Base-by-base conservation (phyloP, 805 yeast genomes). In the Starmerella scarabaei region DNA sequence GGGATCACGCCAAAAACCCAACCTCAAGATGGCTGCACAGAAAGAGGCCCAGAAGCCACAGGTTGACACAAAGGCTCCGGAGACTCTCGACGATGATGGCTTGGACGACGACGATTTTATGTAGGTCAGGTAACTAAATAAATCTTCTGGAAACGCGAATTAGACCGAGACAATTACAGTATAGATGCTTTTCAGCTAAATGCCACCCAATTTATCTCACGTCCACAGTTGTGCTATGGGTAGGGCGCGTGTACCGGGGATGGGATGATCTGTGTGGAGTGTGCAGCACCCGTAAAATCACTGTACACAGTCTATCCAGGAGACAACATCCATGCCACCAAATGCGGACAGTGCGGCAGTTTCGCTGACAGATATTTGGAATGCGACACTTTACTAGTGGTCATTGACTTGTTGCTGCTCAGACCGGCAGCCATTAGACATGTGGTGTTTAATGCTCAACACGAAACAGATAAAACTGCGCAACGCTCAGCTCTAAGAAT, bases 1-100 rank as follows among this genome's bases (percentile, higher is more conserved):
- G 29, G 95, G 95, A 58, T 93, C 94, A 63, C 85, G 86, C 72
- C 80, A 80, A 74, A 88, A 86, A 74, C 94, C 84, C 43, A 80
- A 80, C 62, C 79, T 82, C 42, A 71, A 75, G 41, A 72, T 69
- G 50, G 79, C 83, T 32, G 76, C 77, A 44, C 47, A 43, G 38
- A 48, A 48, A 45, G 68, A 75, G 28, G 77, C 74, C 66, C 71
- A 75, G 59, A 79, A 75, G 54, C 71, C 64, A 8, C 34, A 36
- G 28, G 41, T 39, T 8, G 45, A 40, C 17, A 41, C 15, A 14
- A 72, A 67, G 48, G 81, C 72, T 45, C 64, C 71, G 51, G 71
- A 71, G 38, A 66, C 64, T 56, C 70, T 61, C 47, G 61, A 55
- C 34, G 61, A 56, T 30, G 64, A 58, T 34, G 55, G 55, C 17